These are phyloP conservation scores for Serendipita vermifera DNA, from an alignment of 768 basidiomycete species.

Conservation along the genomic window DNA sequence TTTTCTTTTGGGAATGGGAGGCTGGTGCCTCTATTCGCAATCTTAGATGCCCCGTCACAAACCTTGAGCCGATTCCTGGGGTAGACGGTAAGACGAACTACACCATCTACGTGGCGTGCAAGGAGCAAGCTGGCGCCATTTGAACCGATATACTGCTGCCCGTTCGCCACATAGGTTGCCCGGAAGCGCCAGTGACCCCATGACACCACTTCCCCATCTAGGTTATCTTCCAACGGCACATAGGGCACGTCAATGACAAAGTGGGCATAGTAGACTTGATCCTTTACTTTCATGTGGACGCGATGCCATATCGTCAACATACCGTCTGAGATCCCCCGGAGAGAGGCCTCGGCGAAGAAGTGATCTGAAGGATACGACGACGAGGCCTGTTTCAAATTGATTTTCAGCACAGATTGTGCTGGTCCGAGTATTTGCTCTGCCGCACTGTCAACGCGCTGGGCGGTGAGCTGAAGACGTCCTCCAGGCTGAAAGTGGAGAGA, in stretches of 20 bases:
- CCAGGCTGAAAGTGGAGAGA: background rate
- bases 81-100: background rate
- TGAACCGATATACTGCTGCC: background rate
- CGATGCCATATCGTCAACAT: background rate
- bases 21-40: background rate
- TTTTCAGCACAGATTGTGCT: background rate
- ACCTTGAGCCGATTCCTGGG: background rate
- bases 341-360: background rate
- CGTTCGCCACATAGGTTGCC: background rate
- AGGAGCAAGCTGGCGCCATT: background rate
- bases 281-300: background rate
- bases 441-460: background rate
- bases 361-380: background rate
- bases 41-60: background rate
- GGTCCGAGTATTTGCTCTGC: background rate
- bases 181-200: background rate
- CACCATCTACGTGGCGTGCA: background rate
- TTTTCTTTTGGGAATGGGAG: background rate
- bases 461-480: background rate
- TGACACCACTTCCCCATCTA: background rate
- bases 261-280: background rate
- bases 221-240: background rate
- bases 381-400: background rate
- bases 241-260: constrained; percentile 4
- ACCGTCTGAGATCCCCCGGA: background rate